Evolutionary conservation across 2,329 filamentous ascomycete species (phyloP), one percentile per base, ranked within the genome.

Genomic region (Diaporthe sp.): DNA sequence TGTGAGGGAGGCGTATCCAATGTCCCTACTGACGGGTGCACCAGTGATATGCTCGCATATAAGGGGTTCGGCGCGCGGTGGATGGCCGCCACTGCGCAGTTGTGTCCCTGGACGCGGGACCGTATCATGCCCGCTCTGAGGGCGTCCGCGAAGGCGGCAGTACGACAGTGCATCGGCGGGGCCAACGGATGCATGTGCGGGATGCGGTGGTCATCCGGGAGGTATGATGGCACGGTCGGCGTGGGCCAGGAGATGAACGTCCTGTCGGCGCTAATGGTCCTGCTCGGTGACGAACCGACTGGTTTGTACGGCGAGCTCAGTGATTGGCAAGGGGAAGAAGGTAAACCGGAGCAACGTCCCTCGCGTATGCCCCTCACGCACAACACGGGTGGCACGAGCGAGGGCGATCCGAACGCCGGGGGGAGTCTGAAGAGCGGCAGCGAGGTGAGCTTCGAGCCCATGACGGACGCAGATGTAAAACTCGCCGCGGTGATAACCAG

Each of bases 1-100:
- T 94, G 92, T 82, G 91, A 92, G 79, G 69, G 75, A 28, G 40
- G 64, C 30, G 3, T 12, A 2, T 52, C 30, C 15, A 52, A 52
- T 15, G 45, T 67, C 45, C 30, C 45, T 3, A 82, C 84, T 0
- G 77, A 73, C 15, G 85, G 80, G 2, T 93, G 92, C 83, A 89
- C 88, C 76, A 84, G 85, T 28, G 92, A 93, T 78, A 89, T 92
- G 81, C 84, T 86, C 71, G 86, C 87, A 28, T 92, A 89, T 85
- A 92, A 92, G 79, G 89, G 88, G 12, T 86, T 89, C 60, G 82
- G 91, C 33, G 84, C 87, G 47, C 85, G 87, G 25, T 89, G 87
- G 85, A 83, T 92, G 76, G 86, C 86, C 3, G 82, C 85, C 22
- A 85, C 87, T 1, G 82, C 86, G 2, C 82, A 88, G 75, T 73